A percentile compares a stretch with the other conserved stretches of the same genome.
These are phyloP conservation scores for Perilla frutescens DNA, from an alignment of 257 asterid genomes.

Conservation along the genomic window DNA sequence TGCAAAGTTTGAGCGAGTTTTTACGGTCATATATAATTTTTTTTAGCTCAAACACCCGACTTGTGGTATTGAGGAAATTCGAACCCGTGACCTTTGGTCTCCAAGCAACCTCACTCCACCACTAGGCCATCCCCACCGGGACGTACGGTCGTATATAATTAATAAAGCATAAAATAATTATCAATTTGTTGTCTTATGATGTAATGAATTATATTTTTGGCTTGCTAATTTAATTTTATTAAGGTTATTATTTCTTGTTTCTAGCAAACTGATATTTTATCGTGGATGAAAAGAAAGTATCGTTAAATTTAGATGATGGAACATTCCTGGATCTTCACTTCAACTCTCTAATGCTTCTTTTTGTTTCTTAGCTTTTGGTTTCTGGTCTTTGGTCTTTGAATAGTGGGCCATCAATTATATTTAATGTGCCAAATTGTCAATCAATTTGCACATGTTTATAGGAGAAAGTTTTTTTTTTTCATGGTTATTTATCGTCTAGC, in stretches of 20 bases:
- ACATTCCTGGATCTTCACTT: conserved; percentile 24
- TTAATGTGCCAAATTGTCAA: background rate
- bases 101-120: too few relatives aligned
- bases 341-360: background rate
- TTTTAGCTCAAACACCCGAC: too few relatives aligned
- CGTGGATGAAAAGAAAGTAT: background rate
- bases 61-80: too few relatives aligned
- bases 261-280: background rate
- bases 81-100: too few relatives aligned
- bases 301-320: background rate
- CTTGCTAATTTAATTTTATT: background rate
- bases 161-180: too few relatives aligned
- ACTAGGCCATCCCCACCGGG: too few relatives aligned
- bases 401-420: background rate
- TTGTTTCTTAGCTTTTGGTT: conserved; percentile 12
- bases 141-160: too few relatives aligned
- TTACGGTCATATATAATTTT: too few relatives aligned
- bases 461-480: background rate
- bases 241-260: background rate
- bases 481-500: background rate
- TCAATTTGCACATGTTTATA: conserved; percentile 15
- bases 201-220: background rate
- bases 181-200: background rate
- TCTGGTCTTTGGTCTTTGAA: background rate
- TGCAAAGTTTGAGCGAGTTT: too few relatives aligned